A percentile compares a stretch with the other conserved stretches of the same genome.
Evolutionary conservation across 2,329 filamentous ascomycete species (phyloP).

Genomic region (Thermochaetoides dissita): DNA sequence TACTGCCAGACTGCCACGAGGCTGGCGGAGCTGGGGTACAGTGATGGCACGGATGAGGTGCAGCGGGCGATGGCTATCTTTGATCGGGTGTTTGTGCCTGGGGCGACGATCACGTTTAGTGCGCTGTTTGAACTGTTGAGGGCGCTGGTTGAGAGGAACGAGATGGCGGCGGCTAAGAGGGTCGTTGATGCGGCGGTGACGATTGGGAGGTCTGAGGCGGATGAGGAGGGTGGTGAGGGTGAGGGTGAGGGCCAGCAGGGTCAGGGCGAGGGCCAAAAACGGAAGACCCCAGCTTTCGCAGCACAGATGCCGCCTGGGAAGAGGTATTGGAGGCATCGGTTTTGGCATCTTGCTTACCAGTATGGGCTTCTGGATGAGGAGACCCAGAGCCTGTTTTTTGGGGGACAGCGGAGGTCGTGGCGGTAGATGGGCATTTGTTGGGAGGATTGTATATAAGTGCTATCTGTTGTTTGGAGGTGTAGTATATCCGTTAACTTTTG

Average conservation of each 20-base stretch:
- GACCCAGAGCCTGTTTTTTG: not conserved
- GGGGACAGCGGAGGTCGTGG: not conserved
- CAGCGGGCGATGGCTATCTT: conserved; percentile 35
- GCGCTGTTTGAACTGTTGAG: conserved; percentile 31
- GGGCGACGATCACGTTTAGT: conserved; percentile 27
- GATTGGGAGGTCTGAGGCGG: conserved; percentile 13
- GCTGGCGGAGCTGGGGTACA: too few species aligned
- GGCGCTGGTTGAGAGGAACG: conserved; percentile 14
- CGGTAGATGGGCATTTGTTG: too few species aligned
- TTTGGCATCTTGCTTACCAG: conserved; percentile 33
- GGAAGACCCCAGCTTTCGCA: too few species aligned
- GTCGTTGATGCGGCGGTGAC: conserved; percentile 17
- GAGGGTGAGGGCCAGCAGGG: conserved; percentile 1
- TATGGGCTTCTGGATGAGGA: conserved; percentile 22
- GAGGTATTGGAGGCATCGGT: conserved; percentile 34
- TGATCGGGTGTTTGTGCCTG: conserved; percentile 26
- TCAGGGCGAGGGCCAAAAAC: too few species aligned
- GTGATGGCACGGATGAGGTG: conserved; percentile 26
- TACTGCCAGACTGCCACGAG: conserved; percentile 33
- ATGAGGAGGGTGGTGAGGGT: conserved; percentile 6
- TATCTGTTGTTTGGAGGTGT: too few species aligned
- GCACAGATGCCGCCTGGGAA: conserved; percentile 1
- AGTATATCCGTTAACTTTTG: too few species aligned
- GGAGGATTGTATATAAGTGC: too few species aligned
- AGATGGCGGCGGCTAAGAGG: conserved; percentile 13